A percentile compares a stretch with the other conserved stretches of the same genome.
Conservation (phyloP, 129 eudicot genomes). For the Sambucus nigra region DNA sequence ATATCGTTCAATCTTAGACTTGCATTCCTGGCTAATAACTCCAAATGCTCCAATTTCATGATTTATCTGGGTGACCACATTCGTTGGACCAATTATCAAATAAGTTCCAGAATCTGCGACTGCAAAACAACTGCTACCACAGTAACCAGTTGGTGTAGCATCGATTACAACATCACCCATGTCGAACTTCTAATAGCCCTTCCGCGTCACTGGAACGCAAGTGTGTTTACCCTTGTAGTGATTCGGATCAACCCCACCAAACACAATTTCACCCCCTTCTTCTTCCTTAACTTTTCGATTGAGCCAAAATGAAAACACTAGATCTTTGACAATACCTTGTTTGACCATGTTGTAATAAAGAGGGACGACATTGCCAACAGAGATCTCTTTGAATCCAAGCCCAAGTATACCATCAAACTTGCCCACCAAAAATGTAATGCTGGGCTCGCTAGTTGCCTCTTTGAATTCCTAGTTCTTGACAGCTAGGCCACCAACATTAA, state of each 20-base stretch:
- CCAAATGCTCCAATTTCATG: no score
- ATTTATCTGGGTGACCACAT: slow-evolving; percentile 40
- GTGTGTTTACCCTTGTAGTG: no score
- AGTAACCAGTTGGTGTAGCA: slow-evolving; percentile 40
- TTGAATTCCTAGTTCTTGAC: slow-evolving; percentile 76
- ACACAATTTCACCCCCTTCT: no score
- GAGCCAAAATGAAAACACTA: slow-evolving; percentile 59
- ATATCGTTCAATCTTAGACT: slow-evolving; percentile 26
- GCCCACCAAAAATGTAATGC: slow-evolving; percentile 53
- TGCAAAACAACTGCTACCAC: slow-evolving; percentile 59
- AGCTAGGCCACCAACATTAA: slow-evolving; percentile 51
- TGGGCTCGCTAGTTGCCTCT: slow-evolving; percentile 71
- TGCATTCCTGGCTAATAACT: slow-evolving; percentile 38
- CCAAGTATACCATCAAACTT: no score
- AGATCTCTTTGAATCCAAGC: no score
- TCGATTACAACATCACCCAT: no score
- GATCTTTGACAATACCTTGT: slow-evolving; percentile 48
- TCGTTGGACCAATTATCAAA: slow-evolving; percentile 58
- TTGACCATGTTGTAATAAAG: slow-evolving; percentile 70
- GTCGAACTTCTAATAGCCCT: slow-evolving; percentile 62
- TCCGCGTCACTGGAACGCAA: slow-evolving; percentile 42
- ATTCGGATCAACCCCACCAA: no score
- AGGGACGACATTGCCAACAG: no score
- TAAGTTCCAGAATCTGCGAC: slow-evolving; percentile 91
- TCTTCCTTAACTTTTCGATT: slow-evolving; percentile 31